Evolutionary conservation across 306 rosid species (phyloP), one percentile per base, ranked within the genome.

Genomic region (Vicia faba): DNA sequence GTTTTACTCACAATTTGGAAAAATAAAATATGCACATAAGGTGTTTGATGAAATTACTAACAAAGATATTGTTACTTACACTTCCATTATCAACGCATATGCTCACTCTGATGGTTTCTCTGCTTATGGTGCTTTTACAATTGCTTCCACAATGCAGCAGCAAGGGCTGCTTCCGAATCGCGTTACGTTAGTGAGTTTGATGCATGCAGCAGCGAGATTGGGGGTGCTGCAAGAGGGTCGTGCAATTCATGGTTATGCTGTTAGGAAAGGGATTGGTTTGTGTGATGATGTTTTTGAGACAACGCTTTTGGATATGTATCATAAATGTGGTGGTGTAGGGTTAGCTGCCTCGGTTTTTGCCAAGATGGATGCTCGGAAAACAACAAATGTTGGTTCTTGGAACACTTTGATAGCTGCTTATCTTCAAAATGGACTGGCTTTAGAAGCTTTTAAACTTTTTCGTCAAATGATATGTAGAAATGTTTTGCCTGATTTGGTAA

Each of bases 271-370:
- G 43, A 75, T 81, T 68, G 85, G 82, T 53, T 11, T 66, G 43
- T 72, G n/a, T 38, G 85, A 84, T 64, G 88, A 81, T 64, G 61
- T 80, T 33, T 81, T 84, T 44, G 75, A 78, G 74, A 81, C 88
- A 2, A 72, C 75, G 79, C 83, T 84, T 10, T 28, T 84, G 67
- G 85, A 69, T 70, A 84, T 84, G 85, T 84, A 84, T 72, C 44
- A 50, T 69, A 84, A 84, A 53, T 84, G 88, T 43, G 80, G 75
- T 31, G 54, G 66, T 29, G 56, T 77, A 59, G 50, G 28, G 63
- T 78, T 31, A 35, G 78, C 83, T 51, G 75, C 73, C 11, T 48
- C 74, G 55, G 69, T 69, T 55, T 84, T 84, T 72, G 56, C 49
- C 19, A 69, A 71, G 41, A 72, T 84, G 85, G 71, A 75, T 39